Evolutionary conservation across 2,329 filamentous ascomycete species (phyloP), one percentile per base, ranked within the genome.

Genomic region (Pleurostoma richardsiae): DNA sequence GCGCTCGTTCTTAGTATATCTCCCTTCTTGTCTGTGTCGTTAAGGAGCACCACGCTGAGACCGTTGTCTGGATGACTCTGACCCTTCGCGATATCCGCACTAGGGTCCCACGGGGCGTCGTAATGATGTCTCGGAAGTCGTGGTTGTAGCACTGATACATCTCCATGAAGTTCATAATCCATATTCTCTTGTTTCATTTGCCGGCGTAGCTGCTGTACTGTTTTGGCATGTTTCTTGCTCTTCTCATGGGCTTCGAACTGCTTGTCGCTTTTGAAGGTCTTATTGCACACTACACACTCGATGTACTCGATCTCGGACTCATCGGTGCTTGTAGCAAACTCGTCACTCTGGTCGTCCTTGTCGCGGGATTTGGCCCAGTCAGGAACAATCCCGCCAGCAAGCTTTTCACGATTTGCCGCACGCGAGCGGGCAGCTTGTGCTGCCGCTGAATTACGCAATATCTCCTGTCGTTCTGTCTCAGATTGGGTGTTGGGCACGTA

Each of bases 171-270:
- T 39, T 78, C 67, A 6, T 90, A 64, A 42, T 82, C 74, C 41
- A 74, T 72, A 57, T 91, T 86, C 58, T 99, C 88, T 56, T 85
- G 83, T 56, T 77, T 80, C 90, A 99, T 95, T 62, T 94, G 85
- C 58, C 81, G 78, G 57, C 82, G 83, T 38, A 99, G 68, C 50
- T 90, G 80, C 54, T 91, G 85, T 5, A 96, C 77, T 3, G 90
- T 86, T 62, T 96, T 97, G 51, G 85, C 68, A 59, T 99, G 94
- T 67, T 97, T 99, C 65, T 96, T 99, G 73, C 92, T 97, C 69
- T 86, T 90, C 69, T 96, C 91, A 59, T 99, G 94, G 3, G 87
- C 85, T 58, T 95, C 84, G 50, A 87, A 90, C 60, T 97, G 92
- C 54, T 90, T 90, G 61, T 95, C 88, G 59, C 91, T 97, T 67